These are phyloP conservation scores for Aspergillus avenaceus DNA, from an alignment of 495 filamentous ascomycete species.

Conservation along the genomic window DNA sequence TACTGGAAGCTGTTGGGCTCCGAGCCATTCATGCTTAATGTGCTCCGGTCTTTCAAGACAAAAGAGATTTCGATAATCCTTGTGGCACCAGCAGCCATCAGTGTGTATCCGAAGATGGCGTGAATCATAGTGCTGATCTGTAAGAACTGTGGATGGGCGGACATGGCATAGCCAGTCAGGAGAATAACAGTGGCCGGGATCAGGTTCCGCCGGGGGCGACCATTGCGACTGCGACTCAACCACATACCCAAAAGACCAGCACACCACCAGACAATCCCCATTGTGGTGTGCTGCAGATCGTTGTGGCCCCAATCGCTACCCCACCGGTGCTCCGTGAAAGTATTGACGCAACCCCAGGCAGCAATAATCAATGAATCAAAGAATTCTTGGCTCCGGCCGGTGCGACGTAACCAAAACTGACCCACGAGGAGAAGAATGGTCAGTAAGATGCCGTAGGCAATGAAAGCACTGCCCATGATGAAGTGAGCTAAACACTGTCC, in stretches of 20 bases:
- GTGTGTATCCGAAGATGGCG: slow-evolving; percentile 86
- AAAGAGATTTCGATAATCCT: slow-evolving; percentile 92
- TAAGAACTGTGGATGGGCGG: slow-evolving; percentile 76
- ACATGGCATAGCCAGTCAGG: slow-evolving; percentile 94
- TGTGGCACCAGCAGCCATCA: slow-evolving; percentile 83
- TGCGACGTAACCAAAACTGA: slow-evolving; percentile 79
- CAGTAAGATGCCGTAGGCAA: slow-evolving; percentile 85
- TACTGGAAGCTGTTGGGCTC: slow-evolving; percentile 89
- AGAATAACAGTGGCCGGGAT: slow-evolving; percentile 88
- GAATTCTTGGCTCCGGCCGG: slow-evolving; percentile 91
- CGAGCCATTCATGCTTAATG: slow-evolving; percentile 53
- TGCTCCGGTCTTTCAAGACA: slow-evolving; percentile 66
- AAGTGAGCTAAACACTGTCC: slow-evolving; percentile 96
- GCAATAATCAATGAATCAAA: slow-evolving; percentile 91
- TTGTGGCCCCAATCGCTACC: slow-evolving; percentile 86
- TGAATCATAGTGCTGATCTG: slow-evolving; percentile 87
- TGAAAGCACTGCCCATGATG: slow-evolving; percentile 97
- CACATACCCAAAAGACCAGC: slow-evolving; percentile 89
- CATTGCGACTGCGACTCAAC: slow-evolving; percentile 78
- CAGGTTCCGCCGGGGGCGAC: slow-evolving; percentile 85
- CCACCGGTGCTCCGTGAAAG: slow-evolving; percentile 97
- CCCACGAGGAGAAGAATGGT: slow-evolving; percentile 85
- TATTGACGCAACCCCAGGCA: slow-evolving; percentile 93
- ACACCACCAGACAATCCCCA: slow-evolving; percentile 97
- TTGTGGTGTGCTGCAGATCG: slow-evolving; percentile 93